Percentiles rank a stretch among this genome's conserved stretches.
These are phyloP conservation scores for Bacidia rubella DNA, from an alignment of 495 filamentous ascomycete genomes.

Conservation along the genomic window DNA sequence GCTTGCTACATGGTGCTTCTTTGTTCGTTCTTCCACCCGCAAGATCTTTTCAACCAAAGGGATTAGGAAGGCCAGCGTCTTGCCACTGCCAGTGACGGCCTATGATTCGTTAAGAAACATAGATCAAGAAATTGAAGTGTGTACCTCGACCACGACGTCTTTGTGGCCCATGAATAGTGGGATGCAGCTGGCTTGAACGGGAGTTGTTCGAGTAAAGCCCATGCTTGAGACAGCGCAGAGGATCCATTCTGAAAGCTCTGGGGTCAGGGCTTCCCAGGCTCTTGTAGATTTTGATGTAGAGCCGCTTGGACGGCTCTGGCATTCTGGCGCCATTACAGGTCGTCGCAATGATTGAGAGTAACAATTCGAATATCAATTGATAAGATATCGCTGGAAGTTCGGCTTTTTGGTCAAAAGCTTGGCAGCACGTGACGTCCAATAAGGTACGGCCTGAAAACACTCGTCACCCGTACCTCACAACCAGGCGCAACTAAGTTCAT, in stretches of 20 bases:
- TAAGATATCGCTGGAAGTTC: too few relatives aligned
- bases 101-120: neutral
- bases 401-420: too few relatives aligned
- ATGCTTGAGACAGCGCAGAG: conserved; percentile 70
- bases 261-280: conserved; percentile 68
- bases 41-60: conserved; percentile 78
- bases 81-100: conserved; percentile 92
- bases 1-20: conserved; percentile 76
- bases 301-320: neutral
- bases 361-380: too few relatives aligned
- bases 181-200: conserved; percentile 87
- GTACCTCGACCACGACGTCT: conserved; percentile 82
- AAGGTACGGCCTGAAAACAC: too few relatives aligned
- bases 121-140: neutral
- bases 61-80: conserved; percentile 83
- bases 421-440: too few relatives aligned
- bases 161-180: conserved; percentile 87
- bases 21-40: conserved; percentile 58
- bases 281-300: conserved; percentile 25
- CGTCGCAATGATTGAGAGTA: too few relatives aligned
- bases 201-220: conserved; percentile 78
- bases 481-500: too few relatives aligned
- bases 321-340: conserved; percentile 6
- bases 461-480: too few relatives aligned
- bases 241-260: conserved; percentile 78